These are phyloP conservation scores for Dorcoceras hygrometricum DNA, from an alignment of 257 asterid genomes.

Conservation along the genomic window DNA sequence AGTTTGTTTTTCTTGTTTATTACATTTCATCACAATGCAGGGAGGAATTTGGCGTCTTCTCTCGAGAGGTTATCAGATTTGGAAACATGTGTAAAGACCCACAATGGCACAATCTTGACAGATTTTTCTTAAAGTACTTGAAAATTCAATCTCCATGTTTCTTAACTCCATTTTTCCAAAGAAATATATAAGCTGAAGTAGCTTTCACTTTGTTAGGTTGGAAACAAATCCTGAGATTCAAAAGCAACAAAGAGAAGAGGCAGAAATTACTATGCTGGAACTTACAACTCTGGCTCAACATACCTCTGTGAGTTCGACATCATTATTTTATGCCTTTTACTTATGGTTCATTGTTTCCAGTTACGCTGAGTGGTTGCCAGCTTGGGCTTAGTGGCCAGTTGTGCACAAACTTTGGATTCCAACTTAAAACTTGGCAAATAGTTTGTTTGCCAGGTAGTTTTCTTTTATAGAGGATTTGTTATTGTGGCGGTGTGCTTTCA, in stretches of 20 bases:
- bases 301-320: constrained; percentile 72
- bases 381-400: too few species aligned
- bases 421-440: too few species aligned
- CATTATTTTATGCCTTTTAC: background rate
- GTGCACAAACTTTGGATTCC: too few species aligned
- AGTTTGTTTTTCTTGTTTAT: constrained; percentile 13
- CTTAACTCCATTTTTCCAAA: constrained; percentile 17
- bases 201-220: constrained; percentile 52
- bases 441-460: too few species aligned
- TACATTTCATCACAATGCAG: constrained; percentile 38
- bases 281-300: constrained; percentile 78
- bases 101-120: constrained; percentile 90
- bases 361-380: too few species aligned
- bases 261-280: constrained; percentile 87
- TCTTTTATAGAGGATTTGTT: too few species aligned
- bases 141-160: constrained; percentile 15
- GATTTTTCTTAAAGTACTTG: constrained; percentile 76
- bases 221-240: constrained; percentile 66
- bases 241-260: constrained; percentile 68
- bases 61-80: constrained; percentile 88
- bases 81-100: constrained; percentile 97
- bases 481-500: too few species aligned
- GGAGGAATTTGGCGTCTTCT: constrained; percentile 88
- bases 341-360: too few species aligned
- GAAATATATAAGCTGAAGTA: constrained; percentile 7